Evolutionary conservation across 2,329 filamentous ascomycete species (phyloP).

Genomic region (Colletotrichum nymphaeae): DNA sequence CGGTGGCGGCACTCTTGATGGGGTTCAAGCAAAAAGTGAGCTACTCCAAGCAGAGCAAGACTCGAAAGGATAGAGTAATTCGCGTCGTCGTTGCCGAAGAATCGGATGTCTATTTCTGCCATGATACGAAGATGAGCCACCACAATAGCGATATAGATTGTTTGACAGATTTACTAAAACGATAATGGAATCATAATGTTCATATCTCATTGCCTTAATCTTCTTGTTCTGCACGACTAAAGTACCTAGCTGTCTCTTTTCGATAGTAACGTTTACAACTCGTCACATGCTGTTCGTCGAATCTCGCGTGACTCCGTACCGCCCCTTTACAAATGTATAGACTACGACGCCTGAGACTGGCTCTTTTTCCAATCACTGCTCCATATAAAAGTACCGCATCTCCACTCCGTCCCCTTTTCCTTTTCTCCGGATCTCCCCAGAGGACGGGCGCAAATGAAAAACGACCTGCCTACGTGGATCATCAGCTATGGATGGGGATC

Average conservation of each 20-base stretch:
- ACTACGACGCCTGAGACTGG: conserved; percentile 6
- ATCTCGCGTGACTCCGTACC: neutral
- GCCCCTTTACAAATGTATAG: neutral
- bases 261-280: neutral
- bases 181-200: neutral
- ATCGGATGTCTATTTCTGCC: neutral
- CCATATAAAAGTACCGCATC: conserved; percentile 87
- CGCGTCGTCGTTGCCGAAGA: neutral
- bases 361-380: conserved; percentile 66
- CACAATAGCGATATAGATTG: neutral
- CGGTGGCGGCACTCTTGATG: neutral
- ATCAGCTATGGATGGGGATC: conserved; percentile 32
- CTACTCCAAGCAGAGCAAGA: neutral
- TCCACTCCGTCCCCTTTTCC: conserved; percentile 86
- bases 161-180: neutral
- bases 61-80: neutral
- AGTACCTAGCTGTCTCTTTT: neutral
- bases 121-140: neutral
- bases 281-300: neutral
- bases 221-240: too few relatives aligned
- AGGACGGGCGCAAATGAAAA: conserved; percentile 76
- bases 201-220: neutral
- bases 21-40: too few relatives aligned
- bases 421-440: conserved; percentile 87
- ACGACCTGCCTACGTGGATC: conserved; percentile 62